Evolutionary conservation across 1,284 basidiomycete genomes (phyloP).

Genomic region (Rhodofomes roseus): DNA sequence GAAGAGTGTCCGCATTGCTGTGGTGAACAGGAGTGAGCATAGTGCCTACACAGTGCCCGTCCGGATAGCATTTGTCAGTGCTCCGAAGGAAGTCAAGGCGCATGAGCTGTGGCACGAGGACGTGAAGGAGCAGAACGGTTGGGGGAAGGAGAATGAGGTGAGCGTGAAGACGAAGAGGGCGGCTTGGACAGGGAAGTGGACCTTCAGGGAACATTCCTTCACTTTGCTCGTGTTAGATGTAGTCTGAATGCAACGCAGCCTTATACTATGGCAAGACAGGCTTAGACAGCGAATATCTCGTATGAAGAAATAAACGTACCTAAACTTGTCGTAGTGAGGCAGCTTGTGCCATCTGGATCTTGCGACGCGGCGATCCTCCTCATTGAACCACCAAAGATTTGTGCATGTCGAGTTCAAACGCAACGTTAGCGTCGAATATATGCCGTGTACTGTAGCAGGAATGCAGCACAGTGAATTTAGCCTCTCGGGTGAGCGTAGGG

Average conservation of each 20-base stretch:
- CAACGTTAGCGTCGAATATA: too few species aligned
- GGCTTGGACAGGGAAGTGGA: constrained; percentile 34
- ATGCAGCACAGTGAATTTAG: too few species aligned
- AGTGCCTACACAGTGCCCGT: constrained; percentile 34
- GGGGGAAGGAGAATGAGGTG: constrained; percentile 38
- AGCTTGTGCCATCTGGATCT: too few species aligned
- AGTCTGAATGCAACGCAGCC: background rate
- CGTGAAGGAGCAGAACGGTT: constrained; percentile 38
- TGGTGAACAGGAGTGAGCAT: constrained; percentile 43
- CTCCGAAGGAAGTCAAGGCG: constrained; percentile 30
- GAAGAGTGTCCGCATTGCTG: constrained; percentile 40
- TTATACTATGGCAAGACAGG: too few species aligned
- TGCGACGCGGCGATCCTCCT: too few species aligned
- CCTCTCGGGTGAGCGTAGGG: too few species aligned
- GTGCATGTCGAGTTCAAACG: too few species aligned
- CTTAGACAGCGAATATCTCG: too few species aligned
- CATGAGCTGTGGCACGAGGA: constrained; percentile 44
- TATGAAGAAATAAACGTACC: too few species aligned
- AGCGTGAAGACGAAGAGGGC: constrained; percentile 32
- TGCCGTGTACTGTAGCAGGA: too few species aligned
- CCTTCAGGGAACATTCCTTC: constrained; percentile 46
- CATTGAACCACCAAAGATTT: too few species aligned
- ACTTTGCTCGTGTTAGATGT: constrained; percentile 18
- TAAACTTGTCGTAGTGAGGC: too few species aligned
- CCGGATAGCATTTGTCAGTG: constrained; percentile 31